A percentile compares a stretch with the other conserved stretches of the same genome.
These are phyloP conservation scores for Annulohypoxylon bovei DNA, from an alignment of 495 filamentous ascomycete species.

Conservation along the genomic window DNA sequence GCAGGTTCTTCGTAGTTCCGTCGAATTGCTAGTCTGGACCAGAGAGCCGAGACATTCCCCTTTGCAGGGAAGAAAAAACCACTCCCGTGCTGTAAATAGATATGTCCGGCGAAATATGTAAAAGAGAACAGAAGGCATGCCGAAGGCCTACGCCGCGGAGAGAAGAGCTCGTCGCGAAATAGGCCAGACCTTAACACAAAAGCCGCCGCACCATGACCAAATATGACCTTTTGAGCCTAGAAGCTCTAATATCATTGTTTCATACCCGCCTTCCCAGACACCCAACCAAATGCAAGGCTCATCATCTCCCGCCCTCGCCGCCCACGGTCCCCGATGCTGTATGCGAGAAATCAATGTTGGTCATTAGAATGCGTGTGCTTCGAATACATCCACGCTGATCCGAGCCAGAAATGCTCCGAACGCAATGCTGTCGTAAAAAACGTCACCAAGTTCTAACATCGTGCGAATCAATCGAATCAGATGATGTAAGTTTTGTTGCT, in stretches of 20 bases:
- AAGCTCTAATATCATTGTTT: conserved; percentile 40
- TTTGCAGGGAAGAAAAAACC: not conserved
- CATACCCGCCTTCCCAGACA: conserved; percentile 38
- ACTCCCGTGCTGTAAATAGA: conserved; percentile 14
- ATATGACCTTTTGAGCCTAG: conserved; percentile 37
- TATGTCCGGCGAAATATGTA: conserved; percentile 34
- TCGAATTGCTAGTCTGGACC: not conserved
- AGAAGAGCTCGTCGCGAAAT: conserved; percentile 7
- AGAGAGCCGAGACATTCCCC: not conserved
- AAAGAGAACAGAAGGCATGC: conserved; percentile 30
- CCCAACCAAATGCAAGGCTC: conserved; percentile 43
- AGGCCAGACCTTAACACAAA: conserved; percentile 33
- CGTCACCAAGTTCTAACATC: conserved; percentile 23
- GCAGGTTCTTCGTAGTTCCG: conserved; percentile 10
- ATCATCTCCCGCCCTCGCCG: conserved; percentile 31
- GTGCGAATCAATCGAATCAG: conserved; percentile 16
- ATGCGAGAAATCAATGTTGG: conserved; percentile 43
- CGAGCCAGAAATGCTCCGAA: conserved; percentile 32
- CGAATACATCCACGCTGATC: conserved; percentile 33
- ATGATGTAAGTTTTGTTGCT: conserved; percentile 22
- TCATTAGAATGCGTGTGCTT: conserved; percentile 39
- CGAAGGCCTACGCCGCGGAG: conserved; percentile 12
- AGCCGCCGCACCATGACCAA: conserved; percentile 34
- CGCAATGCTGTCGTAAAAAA: conserved; percentile 36
- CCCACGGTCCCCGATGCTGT: conserved; percentile 36